Base-by-base conservation (phyloP, 1,139 yeast genomes). In the Meyerozyma carpophila region DNA sequence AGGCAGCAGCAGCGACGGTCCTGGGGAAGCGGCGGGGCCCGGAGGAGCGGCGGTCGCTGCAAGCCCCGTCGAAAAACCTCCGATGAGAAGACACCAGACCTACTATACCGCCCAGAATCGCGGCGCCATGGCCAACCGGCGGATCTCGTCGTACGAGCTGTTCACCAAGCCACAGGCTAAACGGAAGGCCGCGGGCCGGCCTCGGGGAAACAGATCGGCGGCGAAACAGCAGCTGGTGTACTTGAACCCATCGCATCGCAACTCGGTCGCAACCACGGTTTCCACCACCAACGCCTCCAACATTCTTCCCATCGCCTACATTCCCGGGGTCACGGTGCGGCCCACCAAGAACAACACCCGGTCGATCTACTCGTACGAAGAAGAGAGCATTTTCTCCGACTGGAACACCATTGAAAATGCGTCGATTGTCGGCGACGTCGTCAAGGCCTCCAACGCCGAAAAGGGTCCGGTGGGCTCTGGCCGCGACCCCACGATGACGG, bases 221-320 rank as follows among this genome's bases (percentile, higher is more conserved):
- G 26, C 34, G 39, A 10, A 40, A 31, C 39, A 39, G 39, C 43
- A 43, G 40, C 27, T 37, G 13, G 55, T 63, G 8, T 65, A 63
- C 45, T 44, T 54, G 43, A 64, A 63, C 44, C 56, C 63, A 13
- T 56, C 56, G 41, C 47, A 66, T 46, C 58, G 77, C 49, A 59
- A 75, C 65, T 64, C 73, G 41, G 63, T 80, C 45, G 83, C 88
- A 6, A 77, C 85, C 18, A 75, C 88, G 5, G 74, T 81, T 26
- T 72, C 84, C 43, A 83, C 93, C 8, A 68, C 75, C 42, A 79
- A 85, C 51, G 95, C 94, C 4, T 85, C 95, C 8, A 90, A 91
- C 61, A 82, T 91, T 49, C 76, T 90, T 48, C 96, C 96, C n/a
- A 84, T 90, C 50, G 96, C 95, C 2, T 90, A 90, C 60, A 88